A percentile compares a stretch with the other conserved stretches of the same genome.
Evolutionary conservation across 1,284 basidiomycete genomes (phyloP).

Genomic region (Takashimella koratensis): DNA sequence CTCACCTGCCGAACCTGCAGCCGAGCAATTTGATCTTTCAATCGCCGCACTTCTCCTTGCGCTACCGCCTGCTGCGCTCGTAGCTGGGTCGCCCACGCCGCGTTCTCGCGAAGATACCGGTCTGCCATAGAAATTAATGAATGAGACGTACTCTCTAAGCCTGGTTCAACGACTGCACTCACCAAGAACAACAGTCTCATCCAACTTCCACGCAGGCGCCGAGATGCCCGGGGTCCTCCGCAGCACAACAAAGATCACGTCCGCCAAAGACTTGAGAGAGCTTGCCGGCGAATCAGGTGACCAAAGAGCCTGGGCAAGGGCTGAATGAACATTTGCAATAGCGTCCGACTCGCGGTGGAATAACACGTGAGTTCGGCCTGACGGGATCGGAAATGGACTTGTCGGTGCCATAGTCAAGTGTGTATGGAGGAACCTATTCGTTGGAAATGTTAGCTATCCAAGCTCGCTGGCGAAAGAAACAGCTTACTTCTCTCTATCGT

Average conservation of each 20-base stretch:
- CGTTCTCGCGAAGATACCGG: slow-evolving; percentile 35
- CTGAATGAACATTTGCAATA: not conserved
- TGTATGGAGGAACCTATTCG: not conserved
- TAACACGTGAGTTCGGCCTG: not conserved
- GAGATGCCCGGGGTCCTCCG: slow-evolving; percentile 17
- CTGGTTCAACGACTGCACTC: not conserved
- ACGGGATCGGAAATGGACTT: not conserved
- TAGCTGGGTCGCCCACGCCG: slow-evolving; percentile 27
- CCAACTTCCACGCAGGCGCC: slow-evolving; percentile 33
- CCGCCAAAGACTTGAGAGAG: slow-evolving; percentile 24
- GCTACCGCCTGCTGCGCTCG: slow-evolving; percentile 34
- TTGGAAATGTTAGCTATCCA: not conserved
- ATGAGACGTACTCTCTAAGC: not conserved
- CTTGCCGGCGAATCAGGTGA: slow-evolving; percentile 15
- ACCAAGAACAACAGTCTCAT: slow-evolving; percentile 37
- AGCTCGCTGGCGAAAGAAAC: not conserved
- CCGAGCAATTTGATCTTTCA: slow-evolving; percentile 31
- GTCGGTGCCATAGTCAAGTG: not conserved
- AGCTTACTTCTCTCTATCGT: not conserved
- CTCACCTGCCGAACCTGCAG: slow-evolving; percentile 31
- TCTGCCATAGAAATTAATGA: slow-evolving; percentile 19
- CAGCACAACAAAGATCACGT: slow-evolving; percentile 32
- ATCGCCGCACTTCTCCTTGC: slow-evolving; percentile 25
- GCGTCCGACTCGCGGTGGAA: not conserved
- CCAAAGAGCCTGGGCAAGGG: slow-evolving; percentile 20